These are phyloP conservation scores for Sarocladiaceae sp. DNA, from an alignment of 2,329 filamentous ascomycete genomes.

Conservation along the genomic window DNA sequence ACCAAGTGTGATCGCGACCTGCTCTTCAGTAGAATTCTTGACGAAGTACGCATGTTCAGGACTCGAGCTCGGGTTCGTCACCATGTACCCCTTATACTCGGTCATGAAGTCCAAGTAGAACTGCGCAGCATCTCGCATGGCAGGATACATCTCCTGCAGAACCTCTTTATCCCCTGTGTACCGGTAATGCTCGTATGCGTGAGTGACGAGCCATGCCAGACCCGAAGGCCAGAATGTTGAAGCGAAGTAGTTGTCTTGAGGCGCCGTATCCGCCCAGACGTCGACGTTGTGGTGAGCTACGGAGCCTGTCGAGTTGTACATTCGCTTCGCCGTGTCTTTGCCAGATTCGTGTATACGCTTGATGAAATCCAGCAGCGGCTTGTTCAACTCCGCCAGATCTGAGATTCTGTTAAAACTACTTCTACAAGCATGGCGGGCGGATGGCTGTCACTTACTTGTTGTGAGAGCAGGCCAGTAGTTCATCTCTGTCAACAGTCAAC, in stretches of 20 bases:
- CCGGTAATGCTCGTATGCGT: conserved; percentile 18
- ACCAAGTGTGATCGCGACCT: conserved; percentile 18
- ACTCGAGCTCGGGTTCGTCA: conserved; percentile 20
- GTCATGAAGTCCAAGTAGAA: conserved; percentile 34
- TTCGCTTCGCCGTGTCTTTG: conserved; percentile 23
- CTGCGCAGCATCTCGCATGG: conserved; percentile 26
- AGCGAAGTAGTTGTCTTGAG: conserved; percentile 26
- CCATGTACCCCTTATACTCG: conserved; percentile 19
- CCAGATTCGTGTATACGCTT: conserved; percentile 21
- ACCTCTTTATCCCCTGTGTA: conserved; percentile 16
- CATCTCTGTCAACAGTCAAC: conserved; percentile 30
- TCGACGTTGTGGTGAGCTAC: conserved; percentile 33
- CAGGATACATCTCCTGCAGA: conserved; percentile 18
- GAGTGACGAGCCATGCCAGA: conserved; percentile 19
- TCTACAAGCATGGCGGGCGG: background rate
- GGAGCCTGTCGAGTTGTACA: conserved; percentile 31
- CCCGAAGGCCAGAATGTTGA: conserved; percentile 20
- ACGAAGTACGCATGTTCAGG: conserved; percentile 19
- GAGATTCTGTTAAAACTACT: background rate
- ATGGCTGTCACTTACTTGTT: conserved; percentile 17
- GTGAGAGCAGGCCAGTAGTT: conserved; percentile 40
- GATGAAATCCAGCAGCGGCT: conserved; percentile 30
- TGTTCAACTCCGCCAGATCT: conserved; percentile 28
- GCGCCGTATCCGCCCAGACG: conserved; percentile 31
- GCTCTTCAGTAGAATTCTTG: conserved; percentile 10